Evolutionary conservation across 441 rosid genomes (phyloP).

Genomic region (Dalechampia spathulata): DNA sequence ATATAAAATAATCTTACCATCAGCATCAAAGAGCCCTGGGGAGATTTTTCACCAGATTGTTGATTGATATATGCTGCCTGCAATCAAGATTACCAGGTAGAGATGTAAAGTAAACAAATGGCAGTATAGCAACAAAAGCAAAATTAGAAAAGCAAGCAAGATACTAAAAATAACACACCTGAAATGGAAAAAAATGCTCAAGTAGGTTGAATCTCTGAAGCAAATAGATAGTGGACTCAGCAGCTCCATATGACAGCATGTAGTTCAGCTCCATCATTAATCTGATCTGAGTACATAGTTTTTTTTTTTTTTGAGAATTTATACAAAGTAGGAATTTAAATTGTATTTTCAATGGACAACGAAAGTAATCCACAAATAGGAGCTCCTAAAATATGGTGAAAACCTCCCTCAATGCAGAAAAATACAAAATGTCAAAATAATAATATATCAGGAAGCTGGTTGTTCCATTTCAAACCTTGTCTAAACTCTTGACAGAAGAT

Average conservation of each 20-base stretch:
- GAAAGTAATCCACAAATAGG: not conserved
- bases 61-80: conserved; percentile 78
- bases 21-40: conserved; percentile 45
- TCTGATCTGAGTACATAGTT: conserved; percentile 53
- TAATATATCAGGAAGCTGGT: conserved; percentile 10
- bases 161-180: conserved; percentile 37
- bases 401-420: too few relatives aligned
- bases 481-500: conserved; percentile 47
- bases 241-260: conserved; percentile 96
- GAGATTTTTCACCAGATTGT: conserved; percentile 30
- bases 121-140: not conserved
- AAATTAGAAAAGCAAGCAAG: conserved; percentile 6
- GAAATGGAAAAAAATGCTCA: conserved; percentile 70
- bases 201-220: conserved; percentile 77
- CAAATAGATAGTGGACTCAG: conserved; percentile 64
- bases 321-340: conserved; percentile 4
- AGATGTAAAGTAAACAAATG: conserved; percentile 13
- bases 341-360: not conserved
- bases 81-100: conserved; percentile 18
- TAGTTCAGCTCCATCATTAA: conserved; percentile 83
- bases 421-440: not conserved
- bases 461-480: conserved; percentile 44
- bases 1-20: conserved; percentile 54
- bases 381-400: conserved; percentile 1
- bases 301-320: conserved; percentile 13